Base-by-base conservation (phyloP, 1,284 basidiomycete genomes). In the Ceratorhiza oryzae-sativae region DNA sequence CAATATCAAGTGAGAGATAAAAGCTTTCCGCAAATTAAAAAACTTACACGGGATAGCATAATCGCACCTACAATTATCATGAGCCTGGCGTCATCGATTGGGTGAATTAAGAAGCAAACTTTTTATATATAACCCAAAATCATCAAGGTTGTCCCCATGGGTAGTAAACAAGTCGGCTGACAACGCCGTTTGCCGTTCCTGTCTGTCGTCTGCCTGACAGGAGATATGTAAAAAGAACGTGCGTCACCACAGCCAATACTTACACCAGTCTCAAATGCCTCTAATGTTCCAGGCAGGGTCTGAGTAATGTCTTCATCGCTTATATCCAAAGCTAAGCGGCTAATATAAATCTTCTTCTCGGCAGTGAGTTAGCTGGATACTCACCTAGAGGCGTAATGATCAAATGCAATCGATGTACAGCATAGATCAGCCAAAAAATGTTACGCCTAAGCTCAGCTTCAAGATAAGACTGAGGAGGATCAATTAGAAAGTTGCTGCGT, bases 241-340 rank as follows among this genome's bases (percentile, higher is more conserved):
- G 1, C 10, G 18, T 8, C 13, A 13, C 30, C 9, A 18, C 9
- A 25, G 3, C 9, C 23, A 32, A 55, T 5, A 39, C 70, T 20
- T 46, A 73, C 74, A n/a, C 65, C 53, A 30, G 41, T 18, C 20
- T 71, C 70, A 46, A 73, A 72, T 20, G 71, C 71, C 15, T 30
- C 45, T 0, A 67, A 34, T n/a, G 55, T 63, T 20, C 70, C 58
- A 20, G 74, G 74, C 8, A 75, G 41, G 32, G 49, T 70, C 32
- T 75, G 74, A 12, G 46, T 56, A 39, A 73, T 70, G 27, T 75
- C 74, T 39, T 73, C 74, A 30, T 75, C 74, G 30, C 49, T 72
- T 8, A 68, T 30, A 20, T 58, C 65, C 15, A 68, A 27, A 13
- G 53, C 65, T 68, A 15, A 2, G n/a, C n/a, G n/a, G n/a, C n/a